Conservation (phyloP, 2,329 filamentous ascomycete species). For the Fusarium buharicum region DNA sequence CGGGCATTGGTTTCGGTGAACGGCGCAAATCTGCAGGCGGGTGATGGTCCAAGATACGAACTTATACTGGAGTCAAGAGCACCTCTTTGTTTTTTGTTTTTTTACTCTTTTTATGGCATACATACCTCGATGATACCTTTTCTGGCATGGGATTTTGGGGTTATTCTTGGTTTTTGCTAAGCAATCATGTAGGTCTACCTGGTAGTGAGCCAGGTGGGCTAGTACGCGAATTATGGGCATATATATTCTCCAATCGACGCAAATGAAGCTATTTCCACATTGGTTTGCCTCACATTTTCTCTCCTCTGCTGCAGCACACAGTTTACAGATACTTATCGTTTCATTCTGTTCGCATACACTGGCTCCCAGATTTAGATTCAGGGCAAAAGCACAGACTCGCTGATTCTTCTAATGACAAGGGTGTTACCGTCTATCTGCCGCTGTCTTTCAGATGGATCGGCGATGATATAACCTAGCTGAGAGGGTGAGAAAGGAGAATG, state of each 20-base stretch:
- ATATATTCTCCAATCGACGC: conserved; percentile 18
- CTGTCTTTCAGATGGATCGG: conserved; percentile 7
- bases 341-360: not conserved
- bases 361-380: not conserved
- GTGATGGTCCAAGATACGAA: conserved; percentile 33
- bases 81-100: conserved; percentile 24
- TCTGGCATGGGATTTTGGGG: conserved; percentile 26
- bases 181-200: conserved; percentile 15
- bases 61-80: conserved; percentile 40
- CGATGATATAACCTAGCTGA: not conserved
- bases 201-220: conserved; percentile 6
- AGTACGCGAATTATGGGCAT: conserved; percentile 7
- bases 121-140: conserved; percentile 43
- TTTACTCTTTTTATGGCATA: conserved; percentile 35
- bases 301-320: not conserved
- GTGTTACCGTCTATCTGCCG: conserved; percentile 1
- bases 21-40: conserved; percentile 42
- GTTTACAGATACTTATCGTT: not conserved
- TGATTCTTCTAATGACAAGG: not conserved
- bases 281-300: not conserved
- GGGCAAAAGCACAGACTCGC: not conserved
- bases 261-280: conserved; percentile 24
- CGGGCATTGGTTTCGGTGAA: conserved; percentile 25
- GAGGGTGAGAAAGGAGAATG: not conserved
- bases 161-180: conserved; percentile 21